phyloP scores from a whole-genome alignment of 2,329 filamentous ascomycete species.

The Aspergillus ruber region DNA sequence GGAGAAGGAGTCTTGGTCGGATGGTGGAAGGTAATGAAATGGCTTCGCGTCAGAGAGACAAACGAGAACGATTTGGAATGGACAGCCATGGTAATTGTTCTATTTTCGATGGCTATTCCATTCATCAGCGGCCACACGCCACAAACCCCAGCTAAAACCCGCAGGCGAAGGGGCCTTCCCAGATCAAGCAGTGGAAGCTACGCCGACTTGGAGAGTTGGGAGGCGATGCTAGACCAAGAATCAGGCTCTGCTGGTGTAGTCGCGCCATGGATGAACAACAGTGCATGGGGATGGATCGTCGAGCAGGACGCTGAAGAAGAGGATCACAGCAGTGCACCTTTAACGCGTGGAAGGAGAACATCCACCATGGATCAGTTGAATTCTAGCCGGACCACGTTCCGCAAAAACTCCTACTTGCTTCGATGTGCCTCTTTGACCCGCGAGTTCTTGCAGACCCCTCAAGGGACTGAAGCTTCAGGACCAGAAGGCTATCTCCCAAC shows the following conservation, averaged over 20 bases:
- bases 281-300: conserved; percentile 66
- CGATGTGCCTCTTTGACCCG: conserved; percentile 53
- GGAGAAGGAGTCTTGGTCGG: conserved; percentile 58
- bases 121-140: conserved; percentile 41
- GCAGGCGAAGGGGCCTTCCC: conserved; percentile 38
- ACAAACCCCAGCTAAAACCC: conserved; percentile 27
- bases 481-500: conserved; percentile 61
- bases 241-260: conserved; percentile 34
- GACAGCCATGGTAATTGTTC: conserved; percentile 59
- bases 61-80: conserved; percentile 55
- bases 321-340: conserved; percentile 2
- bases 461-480: conserved; percentile 52
- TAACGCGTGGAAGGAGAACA: conserved; percentile 10
- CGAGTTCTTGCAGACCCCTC: conserved; percentile 56
- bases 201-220: conserved; percentile 42
- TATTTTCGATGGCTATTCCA: conserved; percentile 59
- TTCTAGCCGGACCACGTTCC: conserved; percentile 22
- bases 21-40: conserved; percentile 70
- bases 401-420: conserved; percentile 38
- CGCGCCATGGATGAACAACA: conserved; percentile 49
- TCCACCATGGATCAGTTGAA: conserved; percentile 16
- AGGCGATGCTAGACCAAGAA: conserved; percentile 44
- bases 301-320: conserved; percentile 46
- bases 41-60: conserved; percentile 51
- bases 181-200: conserved; percentile 46